phyloP scores from a whole-genome alignment of 495 filamentous ascomycete species.

The Lindgomyces ingoldianus region DNA sequence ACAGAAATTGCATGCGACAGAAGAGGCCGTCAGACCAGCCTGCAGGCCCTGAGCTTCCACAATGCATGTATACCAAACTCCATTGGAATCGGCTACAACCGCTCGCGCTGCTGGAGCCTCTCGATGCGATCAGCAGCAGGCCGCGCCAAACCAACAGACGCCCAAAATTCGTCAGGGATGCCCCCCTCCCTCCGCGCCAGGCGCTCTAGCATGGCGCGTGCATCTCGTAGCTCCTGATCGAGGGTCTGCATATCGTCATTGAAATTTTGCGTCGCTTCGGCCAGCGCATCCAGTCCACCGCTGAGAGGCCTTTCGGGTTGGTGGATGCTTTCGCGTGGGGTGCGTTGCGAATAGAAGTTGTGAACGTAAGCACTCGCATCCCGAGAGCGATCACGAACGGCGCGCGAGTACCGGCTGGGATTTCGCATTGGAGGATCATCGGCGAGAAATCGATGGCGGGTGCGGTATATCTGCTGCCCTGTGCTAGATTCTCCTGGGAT shows the following conservation, averaged over 20 bases:
- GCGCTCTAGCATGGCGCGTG: constrained; percentile 68
- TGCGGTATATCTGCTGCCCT: not conserved
- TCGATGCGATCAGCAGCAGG: constrained; percentile 21
- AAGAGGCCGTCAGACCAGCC: constrained; percentile 21
- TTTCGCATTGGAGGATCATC: constrained; percentile 25
- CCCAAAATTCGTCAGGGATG: constrained; percentile 78
- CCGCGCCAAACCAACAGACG: constrained; percentile 62
- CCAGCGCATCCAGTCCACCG: constrained; percentile 36
- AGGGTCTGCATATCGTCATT: constrained; percentile 19
- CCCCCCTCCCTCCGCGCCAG: constrained; percentile 67
- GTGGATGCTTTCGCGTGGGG: not conserved
- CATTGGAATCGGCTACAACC: constrained; percentile 5
- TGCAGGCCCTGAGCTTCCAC: constrained; percentile 16
- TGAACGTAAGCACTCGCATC: constrained; percentile 26
- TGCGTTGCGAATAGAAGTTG: constrained; percentile 1
- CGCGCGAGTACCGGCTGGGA: constrained; percentile 21
- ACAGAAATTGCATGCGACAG: not conserved
- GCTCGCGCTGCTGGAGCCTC: constrained; percentile 20
- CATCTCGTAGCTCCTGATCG: constrained; percentile 56
- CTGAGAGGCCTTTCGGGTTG: not conserved
- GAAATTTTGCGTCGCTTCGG: constrained; percentile 18
- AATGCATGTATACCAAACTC: not conserved
- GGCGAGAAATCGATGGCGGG: not conserved
- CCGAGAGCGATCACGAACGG: constrained; percentile 21
- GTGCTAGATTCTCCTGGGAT: not conserved